Evolutionary conservation across 1,139 yeast genomes (phyloP).

Genomic region (Zygoascus sp.): DNA sequence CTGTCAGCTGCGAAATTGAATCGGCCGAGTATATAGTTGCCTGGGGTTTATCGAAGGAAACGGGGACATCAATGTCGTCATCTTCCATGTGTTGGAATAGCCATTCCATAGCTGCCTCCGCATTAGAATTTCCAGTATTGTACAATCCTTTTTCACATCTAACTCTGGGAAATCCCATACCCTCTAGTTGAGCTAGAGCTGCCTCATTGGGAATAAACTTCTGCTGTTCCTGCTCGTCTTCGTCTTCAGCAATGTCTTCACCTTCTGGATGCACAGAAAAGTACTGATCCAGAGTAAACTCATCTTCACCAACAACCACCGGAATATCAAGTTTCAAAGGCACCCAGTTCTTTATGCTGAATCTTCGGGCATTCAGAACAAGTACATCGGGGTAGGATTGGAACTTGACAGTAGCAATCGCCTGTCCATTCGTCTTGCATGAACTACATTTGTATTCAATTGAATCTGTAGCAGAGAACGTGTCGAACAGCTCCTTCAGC

Average conservation of each 20-base stretch:
- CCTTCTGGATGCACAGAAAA: conserved; percentile 39
- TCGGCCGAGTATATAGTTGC: conserved; percentile 2
- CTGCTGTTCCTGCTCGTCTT: conserved; percentile 26
- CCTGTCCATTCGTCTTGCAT: conserved; percentile 42
- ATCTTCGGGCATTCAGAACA: conserved; percentile 71
- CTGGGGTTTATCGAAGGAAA: conserved; percentile 28
- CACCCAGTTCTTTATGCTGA: conserved; percentile 82
- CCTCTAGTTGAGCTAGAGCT: conserved; percentile 51
- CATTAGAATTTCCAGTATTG: conserved; percentile 60
- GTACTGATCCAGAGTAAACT: conserved; percentile 39
- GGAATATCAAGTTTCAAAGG: conserved; percentile 82
- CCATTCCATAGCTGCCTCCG: conserved; percentile 91
- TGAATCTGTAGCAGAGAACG: conserved; percentile 46
- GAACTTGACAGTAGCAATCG: conserved; percentile 49
- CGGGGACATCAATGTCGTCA: conserved; percentile 64
- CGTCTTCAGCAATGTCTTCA: conserved; percentile 44
- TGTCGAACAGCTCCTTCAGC: conserved; percentile 50
- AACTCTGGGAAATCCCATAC: conserved; percentile 84
- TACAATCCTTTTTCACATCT: conserved; percentile 65
- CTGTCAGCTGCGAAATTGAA: conserved; percentile 46
- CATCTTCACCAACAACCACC: conserved; percentile 50
- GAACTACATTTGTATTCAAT: conserved; percentile 58
- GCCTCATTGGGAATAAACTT: conserved; percentile 54
- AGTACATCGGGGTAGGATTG: conserved; percentile 66
- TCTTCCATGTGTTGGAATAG: conserved; percentile 85